Conservation (phyloP, 768 basidiomycete genomes). For the Lactarius hatsudake region DNA sequence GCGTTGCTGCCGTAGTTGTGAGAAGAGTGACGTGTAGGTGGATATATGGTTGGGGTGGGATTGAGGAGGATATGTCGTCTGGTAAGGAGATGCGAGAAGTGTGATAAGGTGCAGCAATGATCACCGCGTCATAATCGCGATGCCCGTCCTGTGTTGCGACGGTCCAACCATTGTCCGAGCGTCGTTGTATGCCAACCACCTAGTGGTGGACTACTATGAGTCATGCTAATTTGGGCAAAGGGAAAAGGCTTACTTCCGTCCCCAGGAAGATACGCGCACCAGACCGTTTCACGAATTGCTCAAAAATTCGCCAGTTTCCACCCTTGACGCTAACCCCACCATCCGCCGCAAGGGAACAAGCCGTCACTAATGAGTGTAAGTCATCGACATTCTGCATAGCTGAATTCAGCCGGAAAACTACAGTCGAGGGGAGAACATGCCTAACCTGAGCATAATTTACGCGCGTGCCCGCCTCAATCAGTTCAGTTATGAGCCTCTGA, state of each 20-base stretch:
- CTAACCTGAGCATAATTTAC: conserved; percentile 78
- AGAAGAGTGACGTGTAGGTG: conserved; percentile 87
- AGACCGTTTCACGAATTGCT: conserved; percentile 70
- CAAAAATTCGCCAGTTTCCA: conserved; percentile 86
- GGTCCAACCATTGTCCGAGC: conserved; percentile 44
- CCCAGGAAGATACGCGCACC: conserved; percentile 68
- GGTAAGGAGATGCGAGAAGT: conserved; percentile 58
- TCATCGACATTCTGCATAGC: conserved; percentile 52
- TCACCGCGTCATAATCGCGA: conserved; percentile 62
- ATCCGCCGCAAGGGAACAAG: conserved; percentile 65
- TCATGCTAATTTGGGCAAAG: neutral
- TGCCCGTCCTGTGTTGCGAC: conserved; percentile 47
- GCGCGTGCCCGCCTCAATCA: conserved; percentile 72
- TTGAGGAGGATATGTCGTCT: conserved; percentile 44
- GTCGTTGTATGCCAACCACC: conserved; percentile 39
- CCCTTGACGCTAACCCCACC: conserved; percentile 66
- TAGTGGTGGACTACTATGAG: conserved; percentile 34
- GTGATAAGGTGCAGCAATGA: conserved; percentile 87
- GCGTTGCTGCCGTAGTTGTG: conserved; percentile 63
- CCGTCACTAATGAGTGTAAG: conserved; percentile 77
- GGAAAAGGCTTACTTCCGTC: conserved; percentile 51
- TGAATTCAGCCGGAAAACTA: neutral
- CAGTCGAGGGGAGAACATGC: neutral
- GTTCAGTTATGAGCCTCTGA: conserved; percentile 57
- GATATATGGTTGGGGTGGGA: conserved; percentile 74